Conservation (phyloP, 345 rosid species). For the Populus nigra region DNA sequence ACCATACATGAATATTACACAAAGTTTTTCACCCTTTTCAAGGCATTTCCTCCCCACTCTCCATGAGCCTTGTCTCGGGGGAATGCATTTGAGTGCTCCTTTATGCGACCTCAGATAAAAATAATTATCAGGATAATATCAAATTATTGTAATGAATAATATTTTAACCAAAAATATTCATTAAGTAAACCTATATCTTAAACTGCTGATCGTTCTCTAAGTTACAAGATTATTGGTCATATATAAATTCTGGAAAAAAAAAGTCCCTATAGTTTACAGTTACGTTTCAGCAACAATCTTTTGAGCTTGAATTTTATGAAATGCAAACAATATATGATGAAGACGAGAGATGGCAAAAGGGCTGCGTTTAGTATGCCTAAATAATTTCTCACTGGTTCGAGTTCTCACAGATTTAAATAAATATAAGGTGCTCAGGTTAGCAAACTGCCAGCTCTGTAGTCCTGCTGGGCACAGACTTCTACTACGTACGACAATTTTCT, state of each 20-base stretch:
- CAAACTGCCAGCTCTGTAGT: neutral
- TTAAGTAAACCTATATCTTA: neutral
- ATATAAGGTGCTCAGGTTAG: neutral
- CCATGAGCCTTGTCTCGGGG: slow-evolving; percentile 20
- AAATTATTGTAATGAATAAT: too few species aligned
- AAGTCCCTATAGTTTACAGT: neutral
- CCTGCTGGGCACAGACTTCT: neutral
- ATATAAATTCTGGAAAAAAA: too few species aligned
- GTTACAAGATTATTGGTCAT: too few species aligned
- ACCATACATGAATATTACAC: slow-evolving; percentile 6
- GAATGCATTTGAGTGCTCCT: slow-evolving; percentile 22
- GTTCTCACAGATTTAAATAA: neutral
- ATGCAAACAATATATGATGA: neutral
- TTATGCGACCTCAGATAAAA: slow-evolving; percentile 3
- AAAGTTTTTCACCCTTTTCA: slow-evolving; percentile 12
- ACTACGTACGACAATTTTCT: neutral
- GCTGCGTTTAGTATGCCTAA: neutral
- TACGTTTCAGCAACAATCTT: neutral
- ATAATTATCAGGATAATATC: neutral
- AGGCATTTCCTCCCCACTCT: neutral
- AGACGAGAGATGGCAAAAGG: neutral
- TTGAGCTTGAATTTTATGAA: neutral
- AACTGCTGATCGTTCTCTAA: too few species aligned
- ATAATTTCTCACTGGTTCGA: neutral
- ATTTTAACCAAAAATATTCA: too few species aligned